Conservation (phyloP, 2,329 filamentous ascomycete species). For the Xylaria sp. region DNA sequence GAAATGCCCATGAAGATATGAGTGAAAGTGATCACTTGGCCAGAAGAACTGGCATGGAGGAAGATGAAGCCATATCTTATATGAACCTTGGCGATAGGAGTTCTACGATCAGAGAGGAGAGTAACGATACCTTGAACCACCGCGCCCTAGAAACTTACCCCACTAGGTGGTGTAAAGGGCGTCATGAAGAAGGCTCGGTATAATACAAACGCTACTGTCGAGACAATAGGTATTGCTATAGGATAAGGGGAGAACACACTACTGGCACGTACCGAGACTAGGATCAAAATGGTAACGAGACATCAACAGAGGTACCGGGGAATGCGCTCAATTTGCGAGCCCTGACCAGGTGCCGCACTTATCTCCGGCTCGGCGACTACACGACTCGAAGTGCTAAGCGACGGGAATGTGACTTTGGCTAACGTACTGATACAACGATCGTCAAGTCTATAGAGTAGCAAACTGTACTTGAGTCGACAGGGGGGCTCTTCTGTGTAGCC, state of each 20-base stretch:
- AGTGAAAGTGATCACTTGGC: slow-evolving; percentile 40
- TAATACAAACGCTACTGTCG: slow-evolving; percentile 45
- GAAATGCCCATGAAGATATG: slow-evolving; percentile 48
- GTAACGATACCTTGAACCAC: slow-evolving; percentile 45
- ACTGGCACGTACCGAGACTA: slow-evolving; percentile 49
- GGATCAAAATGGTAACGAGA: slow-evolving; percentile 43
- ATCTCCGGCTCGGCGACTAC: slow-evolving; percentile 38
- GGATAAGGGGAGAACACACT: slow-evolving; percentile 32
- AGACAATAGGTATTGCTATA: slow-evolving; percentile 36
- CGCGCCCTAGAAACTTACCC: slow-evolving; percentile 41
- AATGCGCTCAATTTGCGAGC: slow-evolving; percentile 49
- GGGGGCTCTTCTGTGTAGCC: slow-evolving; percentile 33
- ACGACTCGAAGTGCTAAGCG: slow-evolving; percentile 26
- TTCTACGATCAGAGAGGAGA: slow-evolving; percentile 39
- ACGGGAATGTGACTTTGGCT: slow-evolving; percentile 51
- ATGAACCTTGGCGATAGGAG: slow-evolving; percentile 39
- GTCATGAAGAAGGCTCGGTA: slow-evolving; percentile 46
- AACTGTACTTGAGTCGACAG: slow-evolving; percentile 41
- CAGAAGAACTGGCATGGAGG: slow-evolving; percentile 48
- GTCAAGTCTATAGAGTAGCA: slow-evolving; percentile 44
- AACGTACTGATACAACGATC: slow-evolving; percentile 47
- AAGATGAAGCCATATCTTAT: slow-evolving; percentile 51
- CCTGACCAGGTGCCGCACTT: slow-evolving; percentile 33
- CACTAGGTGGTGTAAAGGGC: slow-evolving; percentile 47
- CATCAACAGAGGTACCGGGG: slow-evolving; percentile 46